A percentile compares a stretch with the other conserved stretches of the same genome.
phyloP scores from a whole-genome alignment of 1,284 basidiomycete genomes.

The Ganoderma resinaceum region DNA sequence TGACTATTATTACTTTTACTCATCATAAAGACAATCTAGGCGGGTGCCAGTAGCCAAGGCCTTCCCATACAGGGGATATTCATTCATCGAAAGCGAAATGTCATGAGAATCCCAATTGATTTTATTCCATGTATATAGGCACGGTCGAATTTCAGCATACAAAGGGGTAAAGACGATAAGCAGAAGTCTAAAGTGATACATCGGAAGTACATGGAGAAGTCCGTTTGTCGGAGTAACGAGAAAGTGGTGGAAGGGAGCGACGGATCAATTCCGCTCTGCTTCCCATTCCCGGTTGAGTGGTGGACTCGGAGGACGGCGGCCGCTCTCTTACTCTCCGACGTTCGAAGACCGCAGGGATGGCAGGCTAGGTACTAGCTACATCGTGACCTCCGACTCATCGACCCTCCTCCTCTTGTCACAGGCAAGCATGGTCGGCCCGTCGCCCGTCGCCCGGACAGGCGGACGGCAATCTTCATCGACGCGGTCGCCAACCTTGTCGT shows the following conservation, averaged over 20 bases:
- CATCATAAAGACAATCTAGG: too few relatives aligned
- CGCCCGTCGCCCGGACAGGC: not conserved
- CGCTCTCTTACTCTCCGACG: not conserved
- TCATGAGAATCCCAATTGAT: too few relatives aligned
- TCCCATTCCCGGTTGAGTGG: not conserved
- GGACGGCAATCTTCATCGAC: not conserved
- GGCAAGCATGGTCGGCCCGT: not conserved
- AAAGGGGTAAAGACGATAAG: too few relatives aligned
- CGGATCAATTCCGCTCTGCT: not conserved
- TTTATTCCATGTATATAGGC: too few relatives aligned
- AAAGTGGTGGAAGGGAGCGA: not conserved
- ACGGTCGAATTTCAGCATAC: too few relatives aligned
- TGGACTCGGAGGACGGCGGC: not conserved
- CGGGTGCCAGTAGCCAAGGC: too few relatives aligned
- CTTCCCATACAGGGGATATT: too few relatives aligned
- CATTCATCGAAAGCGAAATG: too few relatives aligned
- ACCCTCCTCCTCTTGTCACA: not conserved
- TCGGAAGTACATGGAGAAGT: too few relatives aligned
- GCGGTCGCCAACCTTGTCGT: constrained; percentile 6
- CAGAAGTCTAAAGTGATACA: too few relatives aligned
- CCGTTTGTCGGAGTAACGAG: too few relatives aligned
- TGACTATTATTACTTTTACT: too few relatives aligned
- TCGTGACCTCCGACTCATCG: not conserved
- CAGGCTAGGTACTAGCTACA: not conserved
- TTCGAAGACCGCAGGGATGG: not conserved